These are phyloP conservation scores for Diplodia corticola DNA, from an alignment of 2,329 filamentous ascomycete species.

Conservation along the genomic window DNA sequence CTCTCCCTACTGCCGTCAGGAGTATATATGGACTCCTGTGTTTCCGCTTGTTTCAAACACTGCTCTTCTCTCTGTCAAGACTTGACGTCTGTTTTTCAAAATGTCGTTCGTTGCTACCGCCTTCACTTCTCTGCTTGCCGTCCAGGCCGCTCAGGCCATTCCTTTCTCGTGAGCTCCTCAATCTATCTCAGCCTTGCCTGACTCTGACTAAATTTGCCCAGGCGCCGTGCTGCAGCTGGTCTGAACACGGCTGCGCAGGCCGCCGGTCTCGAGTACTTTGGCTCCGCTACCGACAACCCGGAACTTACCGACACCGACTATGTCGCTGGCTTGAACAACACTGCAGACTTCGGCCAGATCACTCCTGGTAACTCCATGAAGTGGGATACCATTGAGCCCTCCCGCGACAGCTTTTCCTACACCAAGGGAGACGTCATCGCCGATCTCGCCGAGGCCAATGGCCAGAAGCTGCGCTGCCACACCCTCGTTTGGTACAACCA, in stretches of 20 bases:
- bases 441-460: slow-evolving; percentile 40
- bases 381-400: slow-evolving; percentile 43
- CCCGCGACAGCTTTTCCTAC: slow-evolving; percentile 38
- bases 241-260: slow-evolving; percentile 30
- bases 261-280: slow-evolving; percentile 32
- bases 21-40: slow-evolving; percentile 16
- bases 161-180: slow-evolving; percentile 22
- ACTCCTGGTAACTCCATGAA: slow-evolving; percentile 32
- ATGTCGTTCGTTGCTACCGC: slow-evolving; percentile 24
- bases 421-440: slow-evolving; percentile 37
- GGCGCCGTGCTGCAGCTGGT: slow-evolving; percentile 28
- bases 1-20: not conserved
- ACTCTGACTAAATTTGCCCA: not conserved
- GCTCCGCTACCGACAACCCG: slow-evolving; percentile 31
- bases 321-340: slow-evolving; percentile 28
- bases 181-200: not conserved
- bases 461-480: slow-evolving; percentile 43
- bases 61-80: slow-evolving; percentile 3
- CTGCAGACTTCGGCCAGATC: slow-evolving; percentile 31
- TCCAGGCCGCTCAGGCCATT: slow-evolving; percentile 25
- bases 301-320: slow-evolving; percentile 29
- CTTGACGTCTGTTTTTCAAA: slow-evolving; percentile 10
- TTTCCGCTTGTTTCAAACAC: slow-evolving; percentile 1
- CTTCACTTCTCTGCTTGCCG: slow-evolving; percentile 27
- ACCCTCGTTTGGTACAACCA: slow-evolving; percentile 46